phyloP scores from a whole-genome alignment of 768 basidiomycete species.

The Hericium alpestre region DNA sequence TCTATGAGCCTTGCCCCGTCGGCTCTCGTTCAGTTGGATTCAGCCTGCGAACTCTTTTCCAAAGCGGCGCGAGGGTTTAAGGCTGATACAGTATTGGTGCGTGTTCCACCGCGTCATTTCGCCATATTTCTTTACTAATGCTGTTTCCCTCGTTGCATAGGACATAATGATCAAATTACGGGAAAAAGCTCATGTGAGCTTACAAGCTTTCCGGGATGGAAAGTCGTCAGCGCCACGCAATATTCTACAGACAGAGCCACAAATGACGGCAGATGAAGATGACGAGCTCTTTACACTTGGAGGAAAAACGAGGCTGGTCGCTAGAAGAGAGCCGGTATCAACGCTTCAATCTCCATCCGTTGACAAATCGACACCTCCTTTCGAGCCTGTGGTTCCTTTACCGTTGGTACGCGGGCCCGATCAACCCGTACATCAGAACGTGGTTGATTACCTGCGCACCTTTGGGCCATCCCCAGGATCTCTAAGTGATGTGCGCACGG shows the following conservation, averaged over 20 bases:
- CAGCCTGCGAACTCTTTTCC: slow-evolving; percentile 65
- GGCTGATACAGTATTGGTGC: slow-evolving; percentile 55
- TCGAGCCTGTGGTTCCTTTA: slow-evolving; percentile 63
- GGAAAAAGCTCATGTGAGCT: slow-evolving; percentile 52
- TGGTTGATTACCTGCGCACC: slow-evolving; percentile 59
- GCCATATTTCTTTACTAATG: neutral
- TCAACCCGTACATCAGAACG: slow-evolving; percentile 46
- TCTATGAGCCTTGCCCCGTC: slow-evolving; percentile 72
- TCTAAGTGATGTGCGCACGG: neutral
- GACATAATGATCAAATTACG: slow-evolving; percentile 55
- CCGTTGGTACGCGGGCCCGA: slow-evolving; percentile 44
- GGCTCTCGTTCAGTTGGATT: slow-evolving; percentile 62
- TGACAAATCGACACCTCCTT: slow-evolving; percentile 61
- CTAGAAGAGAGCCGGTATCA: slow-evolving; percentile 41
- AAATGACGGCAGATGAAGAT: slow-evolving; percentile 45
- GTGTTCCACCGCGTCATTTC: slow-evolving; percentile 7
- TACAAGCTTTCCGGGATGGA: slow-evolving; percentile 55
- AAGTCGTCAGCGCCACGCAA: slow-evolving; percentile 31
- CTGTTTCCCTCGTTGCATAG: slow-evolving; percentile 24
- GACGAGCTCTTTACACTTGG: slow-evolving; percentile 52
- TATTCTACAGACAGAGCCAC: slow-evolving; percentile 25
- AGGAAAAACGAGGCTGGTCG: slow-evolving; percentile 55
- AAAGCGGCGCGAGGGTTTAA: slow-evolving; percentile 57
- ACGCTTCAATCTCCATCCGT: slow-evolving; percentile 19
- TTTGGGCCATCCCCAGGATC: slow-evolving; percentile 29